phyloP scores from a whole-genome alignment of 495 filamentous ascomycete species.

The Penicillium taxi region DNA sequence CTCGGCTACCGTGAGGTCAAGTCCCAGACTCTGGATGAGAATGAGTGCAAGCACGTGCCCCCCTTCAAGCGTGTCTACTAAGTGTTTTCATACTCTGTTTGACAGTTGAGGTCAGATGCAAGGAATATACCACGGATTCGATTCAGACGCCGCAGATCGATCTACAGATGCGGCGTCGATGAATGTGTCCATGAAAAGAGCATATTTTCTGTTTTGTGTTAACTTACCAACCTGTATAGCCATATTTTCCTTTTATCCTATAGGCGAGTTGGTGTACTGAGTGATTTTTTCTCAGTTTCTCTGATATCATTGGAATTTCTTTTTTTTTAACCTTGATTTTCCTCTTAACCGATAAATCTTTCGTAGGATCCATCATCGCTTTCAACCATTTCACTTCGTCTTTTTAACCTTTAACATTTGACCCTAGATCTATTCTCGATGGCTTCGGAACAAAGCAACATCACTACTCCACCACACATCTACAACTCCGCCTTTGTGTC shows the following conservation, averaged over 20 bases:
- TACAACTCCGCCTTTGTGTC: too few species aligned
- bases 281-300: constrained; percentile 29
- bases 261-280: constrained; percentile 40
- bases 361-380: too few species aligned
- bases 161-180: constrained; percentile 13
- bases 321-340: constrained; percentile 24
- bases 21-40: constrained; percentile 72
- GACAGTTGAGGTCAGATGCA: constrained; percentile 4
- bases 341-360: constrained; percentile 1
- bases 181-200: constrained; percentile 33
- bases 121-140: constrained; percentile 16
- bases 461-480: too few species aligned
- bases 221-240: constrained; percentile 41
- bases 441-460: too few species aligned
- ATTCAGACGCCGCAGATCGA: constrained; percentile 13
- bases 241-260: constrained; percentile 32
- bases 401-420: too few species aligned
- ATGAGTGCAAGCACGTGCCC: constrained; percentile 80
- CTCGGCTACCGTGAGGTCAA: constrained; percentile 72
- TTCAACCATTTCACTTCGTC: too few species aligned
- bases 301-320: constrained; percentile 29
- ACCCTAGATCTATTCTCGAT: too few species aligned
- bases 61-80: constrained; percentile 85
- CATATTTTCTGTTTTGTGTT: constrained; percentile 31
- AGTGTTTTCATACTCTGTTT: constrained; percentile 5